phyloP scores from a whole-genome alignment of 139 green algal species.

The Chlorokybus atmophyticus region DNA sequence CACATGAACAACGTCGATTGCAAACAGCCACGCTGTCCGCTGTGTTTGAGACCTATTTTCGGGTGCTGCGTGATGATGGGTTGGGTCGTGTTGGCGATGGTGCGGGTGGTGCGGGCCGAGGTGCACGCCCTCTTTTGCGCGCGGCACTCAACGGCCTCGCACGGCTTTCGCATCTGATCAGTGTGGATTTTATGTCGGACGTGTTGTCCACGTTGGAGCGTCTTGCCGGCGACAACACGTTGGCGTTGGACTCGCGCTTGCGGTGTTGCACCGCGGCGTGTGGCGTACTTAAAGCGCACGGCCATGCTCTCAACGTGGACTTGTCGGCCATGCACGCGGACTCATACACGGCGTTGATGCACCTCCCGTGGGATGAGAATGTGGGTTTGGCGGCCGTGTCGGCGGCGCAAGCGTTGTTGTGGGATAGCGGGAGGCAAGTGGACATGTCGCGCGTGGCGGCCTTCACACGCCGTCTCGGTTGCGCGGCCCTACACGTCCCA shows the following conservation, averaged over 20 bases:
- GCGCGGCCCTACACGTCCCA: too few relatives aligned
- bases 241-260: slow-evolving; percentile 17
- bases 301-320: slow-evolving; percentile 36
- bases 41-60: slow-evolving; percentile 39
- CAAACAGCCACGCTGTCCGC: slow-evolving; percentile 25
- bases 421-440: too few relatives aligned
- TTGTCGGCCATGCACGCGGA: slow-evolving; percentile 17
- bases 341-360: slow-evolving; percentile 30
- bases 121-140: slow-evolving; percentile 15
- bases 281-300: slow-evolving; percentile 26
- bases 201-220: slow-evolving; percentile 3
- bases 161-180: slow-evolving; percentile 36
- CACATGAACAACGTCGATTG: slow-evolving; percentile 13
- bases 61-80: slow-evolving; percentile 31
- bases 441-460: too few relatives aligned
- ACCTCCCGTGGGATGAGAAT: too few relatives aligned
- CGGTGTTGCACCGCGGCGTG: slow-evolving; percentile 21
- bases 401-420: too few relatives aligned
- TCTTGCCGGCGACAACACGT: background rate
- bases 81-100: background rate
- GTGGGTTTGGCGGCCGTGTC: too few relatives aligned
- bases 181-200: slow-evolving; percentile 33
- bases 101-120: too few relatives aligned
- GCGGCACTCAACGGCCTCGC: slow-evolving; percentile 23
- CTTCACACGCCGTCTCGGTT: too few relatives aligned